These are phyloP conservation scores for Aspergillus nanangensis DNA, from an alignment of 495 filamentous ascomycete species.

Conservation along the genomic window DNA sequence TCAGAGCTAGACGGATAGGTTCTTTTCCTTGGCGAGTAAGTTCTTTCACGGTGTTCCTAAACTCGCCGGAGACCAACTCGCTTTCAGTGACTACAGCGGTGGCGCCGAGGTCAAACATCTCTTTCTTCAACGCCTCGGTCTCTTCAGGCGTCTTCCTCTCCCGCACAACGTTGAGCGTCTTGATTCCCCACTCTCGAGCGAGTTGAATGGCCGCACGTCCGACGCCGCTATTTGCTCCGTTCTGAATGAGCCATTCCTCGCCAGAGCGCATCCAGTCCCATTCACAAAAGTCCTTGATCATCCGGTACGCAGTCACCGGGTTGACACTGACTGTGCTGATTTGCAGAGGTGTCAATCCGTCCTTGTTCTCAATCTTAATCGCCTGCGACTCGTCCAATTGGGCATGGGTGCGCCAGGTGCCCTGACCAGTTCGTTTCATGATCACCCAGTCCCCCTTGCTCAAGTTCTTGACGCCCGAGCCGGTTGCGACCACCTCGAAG, in stretches of 20 bases:
- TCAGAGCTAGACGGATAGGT: conserved; percentile 70
- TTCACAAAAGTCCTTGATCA: conserved; percentile 79
- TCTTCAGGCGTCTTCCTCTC: conserved; percentile 56
- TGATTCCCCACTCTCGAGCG: conserved; percentile 74
- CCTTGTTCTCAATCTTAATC: conserved; percentile 60
- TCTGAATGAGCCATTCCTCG: conserved; percentile 87
- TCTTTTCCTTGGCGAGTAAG: conserved; percentile 66
- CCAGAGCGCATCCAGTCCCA: conserved; percentile 46
- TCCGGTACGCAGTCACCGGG: conserved; percentile 86
- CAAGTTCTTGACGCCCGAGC: conserved; percentile 50
- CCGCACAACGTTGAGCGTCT: conserved; percentile 82
- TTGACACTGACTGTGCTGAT: conserved; percentile 86
- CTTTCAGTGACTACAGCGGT: conserved; percentile 81
- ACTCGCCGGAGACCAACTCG: conserved; percentile 60
- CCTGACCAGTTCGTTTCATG: conserved; percentile 72
- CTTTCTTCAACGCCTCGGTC: conserved; percentile 62
- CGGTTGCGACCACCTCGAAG: conserved; percentile 73
- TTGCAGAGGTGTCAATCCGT: conserved; percentile 65
- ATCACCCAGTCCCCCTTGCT: conserved; percentile 87
- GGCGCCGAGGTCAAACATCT: conserved; percentile 67
- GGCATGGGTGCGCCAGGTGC: conserved; percentile 91
- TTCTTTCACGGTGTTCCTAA: conserved; percentile 59
- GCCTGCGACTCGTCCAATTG: conserved; percentile 61
- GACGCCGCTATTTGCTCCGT: conserved; percentile 91
- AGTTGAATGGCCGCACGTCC: conserved; percentile 87